Evolutionary conservation across 306 rosid genomes (phyloP).

Genomic region (Castanea mollissima): DNA sequence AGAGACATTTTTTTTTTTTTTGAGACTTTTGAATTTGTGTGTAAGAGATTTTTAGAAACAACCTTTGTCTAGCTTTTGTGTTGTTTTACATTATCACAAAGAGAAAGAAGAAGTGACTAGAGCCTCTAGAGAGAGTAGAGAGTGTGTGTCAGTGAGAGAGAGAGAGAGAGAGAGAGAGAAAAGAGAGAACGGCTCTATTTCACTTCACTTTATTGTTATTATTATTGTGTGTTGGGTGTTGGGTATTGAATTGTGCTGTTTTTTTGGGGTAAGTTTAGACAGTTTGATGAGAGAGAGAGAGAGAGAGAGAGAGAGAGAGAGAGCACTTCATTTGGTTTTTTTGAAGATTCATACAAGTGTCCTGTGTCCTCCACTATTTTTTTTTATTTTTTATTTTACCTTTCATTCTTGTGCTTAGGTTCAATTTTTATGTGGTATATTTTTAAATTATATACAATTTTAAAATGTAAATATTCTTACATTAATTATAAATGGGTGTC

Average conservation of each 20-base stretch:
- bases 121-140: background rate
- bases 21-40: slow-evolving; percentile 16
- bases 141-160: background rate
- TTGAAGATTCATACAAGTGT: background rate
- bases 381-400: too few relatives aligned
- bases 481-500: too few relatives aligned
- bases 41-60: slow-evolving; percentile 18
- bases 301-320: background rate
- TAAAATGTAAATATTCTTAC: too few relatives aligned
- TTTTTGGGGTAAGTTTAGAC: background rate
- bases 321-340: background rate
- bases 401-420: too few relatives aligned
- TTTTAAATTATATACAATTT: too few relatives aligned
- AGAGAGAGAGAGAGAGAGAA: background rate
- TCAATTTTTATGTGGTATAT: too few relatives aligned
- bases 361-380: too few relatives aligned
- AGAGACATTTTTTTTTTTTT: slow-evolving; percentile 28
- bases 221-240: too few relatives aligned
- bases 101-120: slow-evolving; percentile 13
- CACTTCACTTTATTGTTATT: too few relatives aligned
- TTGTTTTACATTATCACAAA: slow-evolving; percentile 44
- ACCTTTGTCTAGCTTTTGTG: slow-evolving; percentile 11
- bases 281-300: background rate
- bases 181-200: slow-evolving; percentile 6
- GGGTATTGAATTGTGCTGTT: slow-evolving; percentile 6